Evolutionary conservation across 139 green algal species (phyloP), one percentile per base, ranked within the genome.

Genomic region (Chlorella ohadii): DNA sequence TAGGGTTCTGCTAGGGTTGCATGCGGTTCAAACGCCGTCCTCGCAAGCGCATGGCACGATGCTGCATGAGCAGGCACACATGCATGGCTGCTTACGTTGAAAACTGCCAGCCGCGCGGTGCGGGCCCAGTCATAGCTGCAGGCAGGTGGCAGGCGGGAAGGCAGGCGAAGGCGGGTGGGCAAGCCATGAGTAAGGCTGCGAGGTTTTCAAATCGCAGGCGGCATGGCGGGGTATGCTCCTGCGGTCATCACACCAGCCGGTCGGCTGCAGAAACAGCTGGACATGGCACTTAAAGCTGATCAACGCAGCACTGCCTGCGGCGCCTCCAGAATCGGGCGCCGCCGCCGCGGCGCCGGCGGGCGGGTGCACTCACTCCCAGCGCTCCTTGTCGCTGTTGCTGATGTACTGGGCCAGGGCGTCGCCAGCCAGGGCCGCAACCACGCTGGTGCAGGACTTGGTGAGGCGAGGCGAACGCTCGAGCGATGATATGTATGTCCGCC

Each of bases 361-460:
- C 17, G 44, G 33, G 25, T 7, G n/a, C 17, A 66, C 72, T 75
- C 72, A 86, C 82, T 78, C 66, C 82, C 82, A 86, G 12, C 34
- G 20, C 39, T 12, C 16, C 47, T 66, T 66, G 51, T 77, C 47
- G 12, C 9, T 33, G 23, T 78, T 85, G 66, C 55, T 73, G 13
- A 81, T 65, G 22, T 63, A 61, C 38, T 90, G 86, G 28, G 82
- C 82, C 22, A 90, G 72, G 27, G 55, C 55, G 36, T 90, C 86
- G 28, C 86, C 86, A 13, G 83, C 11, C 16, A 85, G 36, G 6
- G 82, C 86, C 33, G 82, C 82, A 2, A 72, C 71, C 22, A 90
- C 44, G 22, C 44, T 79, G 31, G 86, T 90, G 38, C 27, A 51
- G 6, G 59, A 55, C 59, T 89, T 89, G 34, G 82, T 87, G 17